Conservation (phyloP, 2,329 filamentous ascomycete species). For the Septoria petroselini region DNA sequence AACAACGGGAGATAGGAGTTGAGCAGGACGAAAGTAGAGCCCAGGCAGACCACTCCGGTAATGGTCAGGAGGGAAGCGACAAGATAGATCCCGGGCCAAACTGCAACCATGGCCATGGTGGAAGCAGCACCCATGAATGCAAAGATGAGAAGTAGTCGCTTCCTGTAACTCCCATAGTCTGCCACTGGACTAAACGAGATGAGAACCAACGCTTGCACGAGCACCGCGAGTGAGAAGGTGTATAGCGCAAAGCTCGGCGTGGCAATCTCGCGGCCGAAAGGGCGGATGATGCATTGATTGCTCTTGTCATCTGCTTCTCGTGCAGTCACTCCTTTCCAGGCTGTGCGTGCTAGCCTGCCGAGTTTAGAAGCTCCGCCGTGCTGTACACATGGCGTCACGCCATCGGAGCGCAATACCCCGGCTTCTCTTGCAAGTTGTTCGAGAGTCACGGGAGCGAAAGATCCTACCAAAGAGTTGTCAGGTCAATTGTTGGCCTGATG, state of each 20-base stretch:
- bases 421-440: slow-evolving; percentile 88
- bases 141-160: slow-evolving; percentile 76
- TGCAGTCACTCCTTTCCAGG: slow-evolving; percentile 13
- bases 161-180: slow-evolving; percentile 85
- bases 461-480: slow-evolving; percentile 53
- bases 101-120: slow-evolving; percentile 78
- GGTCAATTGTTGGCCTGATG: background rate
- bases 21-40: slow-evolving; percentile 90
- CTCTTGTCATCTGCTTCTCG: slow-evolving; percentile 40
- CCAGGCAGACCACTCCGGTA: slow-evolving; percentile 83
- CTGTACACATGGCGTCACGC: slow-evolving; percentile 61
- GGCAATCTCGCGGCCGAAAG: slow-evolving; percentile 78
- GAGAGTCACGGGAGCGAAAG: slow-evolving; percentile 87
- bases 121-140: slow-evolving; percentile 72
- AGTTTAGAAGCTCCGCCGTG: slow-evolving; percentile 4
- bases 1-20: slow-evolving; percentile 90
- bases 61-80: slow-evolving; percentile 77
- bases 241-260: slow-evolving; percentile 95
- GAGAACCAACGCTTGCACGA: slow-evolving; percentile 81
- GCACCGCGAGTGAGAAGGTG: slow-evolving; percentile 83
- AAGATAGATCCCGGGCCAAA: slow-evolving; percentile 71
- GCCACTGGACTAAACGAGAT: slow-evolving; percentile 91
- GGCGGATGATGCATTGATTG: slow-evolving; percentile 72
- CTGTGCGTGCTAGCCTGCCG: slow-evolving; percentile 6
- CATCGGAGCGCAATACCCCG: slow-evolving; percentile 76